Base-by-base conservation (phyloP, 345 rosid genomes). In the Combretum micranthum region DNA sequence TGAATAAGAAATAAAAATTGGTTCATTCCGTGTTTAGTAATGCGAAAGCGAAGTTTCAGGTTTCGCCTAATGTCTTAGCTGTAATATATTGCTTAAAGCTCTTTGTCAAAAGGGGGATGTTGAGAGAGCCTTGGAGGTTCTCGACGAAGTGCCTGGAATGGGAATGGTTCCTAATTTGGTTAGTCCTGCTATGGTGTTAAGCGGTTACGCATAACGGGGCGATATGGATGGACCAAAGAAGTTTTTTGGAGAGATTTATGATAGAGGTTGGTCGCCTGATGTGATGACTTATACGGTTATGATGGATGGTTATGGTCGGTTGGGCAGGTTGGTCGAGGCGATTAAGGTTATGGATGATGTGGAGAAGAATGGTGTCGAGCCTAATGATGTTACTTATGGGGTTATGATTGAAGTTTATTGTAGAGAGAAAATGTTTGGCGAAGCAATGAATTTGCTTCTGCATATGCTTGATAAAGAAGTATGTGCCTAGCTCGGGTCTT, bases 241-340 rank as follows among this genome's bases (percentile, higher is more conserved):
- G 72, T 69, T 81, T 67, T 77, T 90, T 65, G 53, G 60, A 9
- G 83, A 83, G 58, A 73, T 84, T 64, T 66, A 83, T 54, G 92
- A 86, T 72, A 75, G 82, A 61, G 95, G 95, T 4, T 91, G 91
- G 98, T 62, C 76, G 47, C 96, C 96, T 0, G 96, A 91, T 69
- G 90, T 80, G 3, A 87, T 80, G 0, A 84, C 90, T 2, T 88
- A 83, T 55, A 82, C 90, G 0, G 63, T 84, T 52, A 74, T 88
- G 53, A 82, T 88, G 83, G 80, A 84, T 72, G 98, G 98, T 61
- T 83, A 83, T 60, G 82, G 91, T 56, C 71, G 60, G 70, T 64
- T 72, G 62, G 95, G 84, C 61, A 82, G 82, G 63, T 80, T 91
- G 44, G 66, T 23, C 55, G 95, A 91, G 59, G 98, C 96, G 4